Conservation (phyloP, 768 basidiomycete genomes). For the Tulasnella calospora region DNA sequence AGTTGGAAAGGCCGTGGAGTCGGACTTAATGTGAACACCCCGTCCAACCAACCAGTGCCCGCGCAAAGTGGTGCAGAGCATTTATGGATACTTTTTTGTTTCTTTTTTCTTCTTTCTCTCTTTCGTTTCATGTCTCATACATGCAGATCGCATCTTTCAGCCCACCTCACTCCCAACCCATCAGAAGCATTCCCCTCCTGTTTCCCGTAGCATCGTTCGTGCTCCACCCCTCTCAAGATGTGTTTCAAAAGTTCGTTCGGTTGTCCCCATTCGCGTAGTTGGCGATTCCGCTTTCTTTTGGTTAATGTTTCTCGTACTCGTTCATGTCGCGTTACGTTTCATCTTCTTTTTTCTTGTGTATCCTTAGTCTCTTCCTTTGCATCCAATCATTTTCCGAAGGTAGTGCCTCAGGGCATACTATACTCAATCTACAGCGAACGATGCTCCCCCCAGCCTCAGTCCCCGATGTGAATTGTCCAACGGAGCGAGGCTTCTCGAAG, state of each 20-base stretch:
- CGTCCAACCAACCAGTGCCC: too few relatives aligned
- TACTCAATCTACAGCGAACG: not conserved
- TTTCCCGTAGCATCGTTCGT: not conserved
- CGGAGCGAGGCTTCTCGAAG: not conserved
- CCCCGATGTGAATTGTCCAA: not conserved
- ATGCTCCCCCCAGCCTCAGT: not conserved
- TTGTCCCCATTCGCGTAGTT: not conserved
- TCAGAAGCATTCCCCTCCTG: not conserved
- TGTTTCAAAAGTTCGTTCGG: not conserved
- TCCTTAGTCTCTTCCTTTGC: not conserved
- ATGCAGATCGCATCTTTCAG: not conserved
- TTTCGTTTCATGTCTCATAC: not conserved
- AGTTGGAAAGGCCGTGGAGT: not conserved
- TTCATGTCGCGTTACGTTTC: not conserved
- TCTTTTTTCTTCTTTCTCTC: not conserved
- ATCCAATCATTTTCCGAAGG: not conserved
- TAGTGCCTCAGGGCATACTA: not conserved
- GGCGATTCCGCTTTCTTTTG: not conserved
- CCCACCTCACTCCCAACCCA: not conserved
- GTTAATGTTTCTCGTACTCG: too few relatives aligned
- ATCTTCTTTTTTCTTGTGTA: not conserved
- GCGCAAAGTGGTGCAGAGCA: not conserved
- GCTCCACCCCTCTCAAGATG: not conserved
- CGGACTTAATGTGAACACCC: not conserved
- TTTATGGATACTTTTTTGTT: not conserved